Conservation (phyloP, 176 grass and related monocot species). For the Tillandsia leiboldiana region DNA sequence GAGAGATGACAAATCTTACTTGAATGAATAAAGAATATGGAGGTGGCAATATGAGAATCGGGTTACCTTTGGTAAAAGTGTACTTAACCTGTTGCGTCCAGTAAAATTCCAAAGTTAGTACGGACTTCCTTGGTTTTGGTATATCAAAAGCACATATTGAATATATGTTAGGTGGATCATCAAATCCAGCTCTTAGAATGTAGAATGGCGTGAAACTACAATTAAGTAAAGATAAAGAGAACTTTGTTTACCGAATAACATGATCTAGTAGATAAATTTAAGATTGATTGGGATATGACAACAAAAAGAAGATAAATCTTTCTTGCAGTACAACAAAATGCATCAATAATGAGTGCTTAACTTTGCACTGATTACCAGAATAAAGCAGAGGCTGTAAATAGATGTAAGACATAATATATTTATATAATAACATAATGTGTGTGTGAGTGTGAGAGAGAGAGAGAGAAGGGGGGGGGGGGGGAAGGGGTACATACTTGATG, state of each 20-base stretch:
- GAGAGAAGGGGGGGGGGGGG: background rate
- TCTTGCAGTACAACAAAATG: background rate
- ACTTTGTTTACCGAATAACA: background rate
- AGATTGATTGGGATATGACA: too few species aligned
- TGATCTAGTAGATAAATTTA: too few species aligned
- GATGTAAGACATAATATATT: too few species aligned
- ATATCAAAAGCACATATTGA: background rate
- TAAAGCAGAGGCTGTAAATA: background rate
- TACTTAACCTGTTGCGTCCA: slow-evolving; percentile 47
- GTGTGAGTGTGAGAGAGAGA: background rate
- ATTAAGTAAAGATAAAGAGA: background rate
- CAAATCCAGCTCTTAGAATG: background rate
- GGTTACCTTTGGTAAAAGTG: slow-evolving; percentile 68
- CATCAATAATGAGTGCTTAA: background rate
- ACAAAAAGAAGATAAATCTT: background rate
- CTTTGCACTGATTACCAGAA: background rate
- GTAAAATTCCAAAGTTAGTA: background rate
- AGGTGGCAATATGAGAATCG: slow-evolving; percentile 56
- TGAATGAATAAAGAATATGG: slow-evolving; percentile 82
- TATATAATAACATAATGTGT: background rate
- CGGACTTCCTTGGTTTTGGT: background rate
- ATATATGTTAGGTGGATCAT: background rate
- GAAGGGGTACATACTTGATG: slow-evolving; percentile 40
- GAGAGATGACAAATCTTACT: slow-evolving; percentile 22
- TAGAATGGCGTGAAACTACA: background rate